phyloP scores from a whole-genome alignment of 495 filamentous ascomycete genomes.

The Penicillium verhagenii region DNA sequence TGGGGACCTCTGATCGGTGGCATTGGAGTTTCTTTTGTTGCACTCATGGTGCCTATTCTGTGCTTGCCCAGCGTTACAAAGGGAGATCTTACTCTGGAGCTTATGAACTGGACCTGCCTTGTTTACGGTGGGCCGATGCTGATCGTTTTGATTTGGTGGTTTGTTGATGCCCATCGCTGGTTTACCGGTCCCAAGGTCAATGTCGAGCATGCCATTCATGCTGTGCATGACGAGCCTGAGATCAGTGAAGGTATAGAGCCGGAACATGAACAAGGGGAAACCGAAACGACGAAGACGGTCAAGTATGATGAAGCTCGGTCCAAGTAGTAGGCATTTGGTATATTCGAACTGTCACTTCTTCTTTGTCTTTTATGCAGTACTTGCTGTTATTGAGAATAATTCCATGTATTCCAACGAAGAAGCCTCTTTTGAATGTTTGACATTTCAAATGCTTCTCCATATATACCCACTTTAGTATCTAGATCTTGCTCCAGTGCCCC shows the following conservation, averaged over 20 bases:
- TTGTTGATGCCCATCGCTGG: slow-evolving; percentile 69
- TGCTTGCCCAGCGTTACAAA: slow-evolving; percentile 65
- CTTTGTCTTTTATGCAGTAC: background rate
- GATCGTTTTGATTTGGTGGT: slow-evolving; percentile 64
- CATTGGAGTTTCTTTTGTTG: slow-evolving; percentile 59
- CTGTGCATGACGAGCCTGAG: slow-evolving; percentile 10
- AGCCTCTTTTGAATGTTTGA: background rate
- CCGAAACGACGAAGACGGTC: slow-evolving; percentile 53
- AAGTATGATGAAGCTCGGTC: slow-evolving; percentile 30
- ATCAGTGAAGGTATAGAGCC: slow-evolving; percentile 28
- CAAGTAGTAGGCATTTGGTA: background rate
- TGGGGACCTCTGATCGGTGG: slow-evolving; percentile 62
- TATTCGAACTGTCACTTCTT: background rate
- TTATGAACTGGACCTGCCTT: slow-evolving; percentile 77
- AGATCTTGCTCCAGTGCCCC: background rate
- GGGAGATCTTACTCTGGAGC: slow-evolving; percentile 51
- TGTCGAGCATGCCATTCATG: slow-evolving; percentile 44
- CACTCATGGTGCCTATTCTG: slow-evolving; percentile 73
- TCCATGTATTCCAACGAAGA: background rate
- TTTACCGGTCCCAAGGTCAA: slow-evolving; percentile 72
- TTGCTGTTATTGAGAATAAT: background rate
- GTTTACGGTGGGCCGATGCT: slow-evolving; percentile 73
- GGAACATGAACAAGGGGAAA: slow-evolving; percentile 1
- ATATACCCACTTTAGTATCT: background rate
- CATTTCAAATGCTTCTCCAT: background rate